Evolutionary conservation across 345 rosid species (phyloP).

Genomic region (Aethionema arabicum): DNA sequence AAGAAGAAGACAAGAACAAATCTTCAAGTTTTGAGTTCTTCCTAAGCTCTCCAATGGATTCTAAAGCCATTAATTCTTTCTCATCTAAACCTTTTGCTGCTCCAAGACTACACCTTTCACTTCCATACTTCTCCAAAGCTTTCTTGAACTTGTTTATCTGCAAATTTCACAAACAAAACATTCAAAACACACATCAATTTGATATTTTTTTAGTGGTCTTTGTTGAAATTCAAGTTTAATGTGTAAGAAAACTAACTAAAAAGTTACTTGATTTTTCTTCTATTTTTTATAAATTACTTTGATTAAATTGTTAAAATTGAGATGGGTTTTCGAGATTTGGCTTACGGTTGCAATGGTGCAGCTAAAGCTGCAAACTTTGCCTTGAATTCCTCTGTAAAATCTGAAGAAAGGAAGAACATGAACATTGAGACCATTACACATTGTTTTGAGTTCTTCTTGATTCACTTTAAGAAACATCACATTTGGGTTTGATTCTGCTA

Average conservation of each 20-base stretch:
- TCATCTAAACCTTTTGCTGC: constrained; percentile 58
- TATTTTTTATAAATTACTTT: too few relatives aligned
- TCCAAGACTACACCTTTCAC: constrained; percentile 44
- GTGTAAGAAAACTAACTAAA: too few relatives aligned
- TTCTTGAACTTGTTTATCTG: constrained; percentile 75
- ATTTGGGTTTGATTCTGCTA: constrained; percentile 66
- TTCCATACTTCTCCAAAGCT: constrained; percentile 54
- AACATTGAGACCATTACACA: constrained; percentile 63
- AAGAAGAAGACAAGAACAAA: too few relatives aligned
- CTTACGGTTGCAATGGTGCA: constrained; percentile 65
- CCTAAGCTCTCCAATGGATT: constrained; percentile 41
- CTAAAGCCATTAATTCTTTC: constrained; percentile 39
- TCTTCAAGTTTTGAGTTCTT: too few relatives aligned
- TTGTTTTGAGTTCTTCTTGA: constrained; percentile 56
- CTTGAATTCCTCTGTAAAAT: constrained; percentile 72
- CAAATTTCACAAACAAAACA: neutral
- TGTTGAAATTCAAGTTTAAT: too few relatives aligned
- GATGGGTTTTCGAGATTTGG: neutral
- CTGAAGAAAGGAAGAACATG: constrained; percentile 81
- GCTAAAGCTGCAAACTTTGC: constrained; percentile 73
- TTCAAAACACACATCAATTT: too few relatives aligned
- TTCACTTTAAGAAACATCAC: constrained; percentile 69
- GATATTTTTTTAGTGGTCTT: too few relatives aligned
- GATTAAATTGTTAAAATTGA: neutral
- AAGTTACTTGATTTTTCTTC: too few relatives aligned